phyloP scores from a whole-genome alignment of 2,329 filamentous ascomycete species.

The Ilyonectria robusta region DNA sequence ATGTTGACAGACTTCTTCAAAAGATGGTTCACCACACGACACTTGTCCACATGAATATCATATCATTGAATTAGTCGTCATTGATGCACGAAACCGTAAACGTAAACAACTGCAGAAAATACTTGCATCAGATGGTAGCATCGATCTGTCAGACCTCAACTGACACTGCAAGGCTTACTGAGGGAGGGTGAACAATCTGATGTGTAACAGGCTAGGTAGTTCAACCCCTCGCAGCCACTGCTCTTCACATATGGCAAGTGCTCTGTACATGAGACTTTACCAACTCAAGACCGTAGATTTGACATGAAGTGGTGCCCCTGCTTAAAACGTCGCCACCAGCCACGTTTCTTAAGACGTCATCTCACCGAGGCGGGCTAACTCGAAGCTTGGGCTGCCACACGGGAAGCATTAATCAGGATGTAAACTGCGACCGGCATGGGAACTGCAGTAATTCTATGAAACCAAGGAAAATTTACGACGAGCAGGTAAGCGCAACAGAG shows the following conservation, averaged over 20 bases:
- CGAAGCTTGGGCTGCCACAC: background rate
- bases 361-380: too few relatives aligned
- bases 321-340: background rate
- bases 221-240: too few relatives aligned
- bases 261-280: background rate
- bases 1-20: too few relatives aligned
- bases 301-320: background rate
- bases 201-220: too few relatives aligned
- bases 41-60: too few relatives aligned
- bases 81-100: too few relatives aligned
- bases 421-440: background rate
- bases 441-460: background rate
- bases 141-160: background rate
- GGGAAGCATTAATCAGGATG: background rate
- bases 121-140: background rate
- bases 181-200: too few relatives aligned
- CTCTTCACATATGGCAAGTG: too few relatives aligned
- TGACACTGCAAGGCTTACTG: background rate
- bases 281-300: background rate
- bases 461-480: background rate
- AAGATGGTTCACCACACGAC: too few relatives aligned
- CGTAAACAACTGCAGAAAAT: background rate
- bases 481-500: background rate
- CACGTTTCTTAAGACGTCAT: background rate
- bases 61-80: too few relatives aligned